phyloP scores from a whole-genome alignment of 2,329 filamentous ascomycete genomes.

The Fusarium albosuccineum region DNA sequence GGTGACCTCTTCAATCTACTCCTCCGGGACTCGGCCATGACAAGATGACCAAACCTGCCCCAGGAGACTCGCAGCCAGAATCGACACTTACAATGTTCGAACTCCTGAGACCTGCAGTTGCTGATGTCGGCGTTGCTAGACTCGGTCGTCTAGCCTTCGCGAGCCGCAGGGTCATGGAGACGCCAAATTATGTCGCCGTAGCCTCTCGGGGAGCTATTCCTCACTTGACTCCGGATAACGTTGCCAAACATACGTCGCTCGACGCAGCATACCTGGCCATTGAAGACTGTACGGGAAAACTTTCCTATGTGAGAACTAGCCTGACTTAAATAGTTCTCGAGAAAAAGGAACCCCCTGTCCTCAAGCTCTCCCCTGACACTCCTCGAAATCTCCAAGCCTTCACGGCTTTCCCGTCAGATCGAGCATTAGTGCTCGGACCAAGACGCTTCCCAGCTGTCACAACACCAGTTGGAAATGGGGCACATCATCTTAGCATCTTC shows the following conservation, averaged over 20 bases:
- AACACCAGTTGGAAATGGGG: conserved; percentile 78
- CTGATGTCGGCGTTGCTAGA: conserved; percentile 65
- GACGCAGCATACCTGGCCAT: conserved; percentile 82
- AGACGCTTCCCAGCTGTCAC: conserved; percentile 82
- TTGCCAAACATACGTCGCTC: conserved; percentile 74
- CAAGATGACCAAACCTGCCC: conserved; percentile 48
- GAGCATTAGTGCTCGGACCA: conserved; percentile 79
- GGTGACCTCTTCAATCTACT: not conserved
- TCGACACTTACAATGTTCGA: conserved; percentile 56
- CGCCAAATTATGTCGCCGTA: conserved; percentile 84
- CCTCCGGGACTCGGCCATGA: conserved; percentile 24
- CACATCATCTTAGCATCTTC: conserved; percentile 79
- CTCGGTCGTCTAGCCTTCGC: conserved; percentile 75
- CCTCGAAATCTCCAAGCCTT: conserved; percentile 79
- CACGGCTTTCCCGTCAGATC: conserved; percentile 75
- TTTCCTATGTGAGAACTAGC: not conserved
- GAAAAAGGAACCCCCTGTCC: conserved; percentile 64
- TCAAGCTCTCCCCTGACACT: conserved; percentile 55
- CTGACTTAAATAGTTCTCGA: conserved; percentile 64
- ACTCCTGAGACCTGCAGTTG: conserved; percentile 57
- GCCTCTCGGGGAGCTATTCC: conserved; percentile 88
- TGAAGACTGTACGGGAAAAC: conserved; percentile 83
- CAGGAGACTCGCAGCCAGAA: conserved; percentile 34
- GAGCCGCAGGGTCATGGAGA: conserved; percentile 76
- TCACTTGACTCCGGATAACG: conserved; percentile 89